Conservation (phyloP, 768 basidiomycete species). For the Boletus sp. region DNA sequence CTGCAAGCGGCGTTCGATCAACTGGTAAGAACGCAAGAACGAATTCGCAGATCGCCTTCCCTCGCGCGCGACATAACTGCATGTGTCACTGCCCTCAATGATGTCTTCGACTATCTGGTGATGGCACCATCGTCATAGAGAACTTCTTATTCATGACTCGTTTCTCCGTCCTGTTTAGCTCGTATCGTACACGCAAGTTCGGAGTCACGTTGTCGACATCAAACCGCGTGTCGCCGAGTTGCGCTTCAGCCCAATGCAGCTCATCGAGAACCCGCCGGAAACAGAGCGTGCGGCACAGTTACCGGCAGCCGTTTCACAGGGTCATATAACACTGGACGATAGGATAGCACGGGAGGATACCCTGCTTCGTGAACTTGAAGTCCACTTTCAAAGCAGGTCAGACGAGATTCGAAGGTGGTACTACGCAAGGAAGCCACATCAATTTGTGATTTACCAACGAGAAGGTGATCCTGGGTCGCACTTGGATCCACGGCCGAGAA, state of each 20-base stretch:
- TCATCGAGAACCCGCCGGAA: not conserved
- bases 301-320: not conserved
- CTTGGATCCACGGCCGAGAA: not conserved
- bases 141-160: not conserved
- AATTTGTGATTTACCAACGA: slow-evolving; percentile 3
- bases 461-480: not conserved
- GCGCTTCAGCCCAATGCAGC: not conserved
- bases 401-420: slow-evolving; percentile 5
- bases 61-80: not conserved
- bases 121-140: not conserved
- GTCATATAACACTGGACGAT: not conserved
- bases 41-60: not conserved
- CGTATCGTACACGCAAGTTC: slow-evolving; percentile 1
- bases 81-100: not conserved
- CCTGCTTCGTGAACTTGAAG: not conserved
- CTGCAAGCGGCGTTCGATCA: not conserved
- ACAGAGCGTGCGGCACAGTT: not conserved
- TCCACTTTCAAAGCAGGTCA: not conserved
- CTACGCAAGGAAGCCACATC: not conserved
- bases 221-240: not conserved
- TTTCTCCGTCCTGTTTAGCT: not conserved
- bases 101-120: slow-evolving; percentile 1
- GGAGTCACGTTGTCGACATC: not conserved
- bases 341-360: not conserved
- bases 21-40: not conserved